Percentiles rank a stretch among this genome's conserved stretches.
Evolutionary conservation across 2,329 filamentous ascomycete genomes (phyloP).

Genomic region (Aureobasidium namibiae): DNA sequence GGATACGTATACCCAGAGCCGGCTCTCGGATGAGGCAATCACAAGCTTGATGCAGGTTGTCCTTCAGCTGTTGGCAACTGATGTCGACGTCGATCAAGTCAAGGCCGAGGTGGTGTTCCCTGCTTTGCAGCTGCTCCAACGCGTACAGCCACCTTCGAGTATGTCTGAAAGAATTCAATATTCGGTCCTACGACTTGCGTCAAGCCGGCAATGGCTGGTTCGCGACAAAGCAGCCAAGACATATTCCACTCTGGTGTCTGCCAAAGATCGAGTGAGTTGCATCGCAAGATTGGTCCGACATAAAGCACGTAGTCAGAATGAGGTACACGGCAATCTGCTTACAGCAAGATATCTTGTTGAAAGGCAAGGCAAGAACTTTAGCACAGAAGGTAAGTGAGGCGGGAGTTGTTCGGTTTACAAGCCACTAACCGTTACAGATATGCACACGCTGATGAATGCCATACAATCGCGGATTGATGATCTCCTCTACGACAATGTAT

Average conservation of each 20-base stretch:
- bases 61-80: slow-evolving; percentile 45
- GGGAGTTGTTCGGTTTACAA: background rate
- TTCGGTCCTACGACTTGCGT: slow-evolving; percentile 55
- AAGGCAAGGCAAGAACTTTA: background rate
- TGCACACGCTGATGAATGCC: background rate
- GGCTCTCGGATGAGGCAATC: slow-evolving; percentile 63
- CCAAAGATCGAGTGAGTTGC: slow-evolving; percentile 9
- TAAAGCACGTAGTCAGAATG: slow-evolving; percentile 20
- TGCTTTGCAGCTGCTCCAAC: slow-evolving; percentile 70
- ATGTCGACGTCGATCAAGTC: slow-evolving; percentile 18
- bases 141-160: slow-evolving; percentile 57
- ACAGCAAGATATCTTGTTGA: slow-evolving; percentile 20
- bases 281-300: slow-evolving; percentile 8
- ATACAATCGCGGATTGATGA: slow-evolving; percentile 9
- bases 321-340: slow-evolving; percentile 27
- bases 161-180: slow-evolving; percentile 48
- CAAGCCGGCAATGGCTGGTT: slow-evolving; percentile 69
- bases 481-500: slow-evolving; percentile 18
- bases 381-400: background rate
- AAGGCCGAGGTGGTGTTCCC: slow-evolving; percentile 55
- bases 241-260: slow-evolving; percentile 34
- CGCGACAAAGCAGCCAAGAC: slow-evolving; percentile 73
- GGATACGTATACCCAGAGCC: slow-evolving; percentile 38
- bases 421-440: background rate
- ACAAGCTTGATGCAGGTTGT: slow-evolving; percentile 57